phyloP scores from a whole-genome alignment of 129 eudicot species.

The Pittosporum tobira region DNA sequence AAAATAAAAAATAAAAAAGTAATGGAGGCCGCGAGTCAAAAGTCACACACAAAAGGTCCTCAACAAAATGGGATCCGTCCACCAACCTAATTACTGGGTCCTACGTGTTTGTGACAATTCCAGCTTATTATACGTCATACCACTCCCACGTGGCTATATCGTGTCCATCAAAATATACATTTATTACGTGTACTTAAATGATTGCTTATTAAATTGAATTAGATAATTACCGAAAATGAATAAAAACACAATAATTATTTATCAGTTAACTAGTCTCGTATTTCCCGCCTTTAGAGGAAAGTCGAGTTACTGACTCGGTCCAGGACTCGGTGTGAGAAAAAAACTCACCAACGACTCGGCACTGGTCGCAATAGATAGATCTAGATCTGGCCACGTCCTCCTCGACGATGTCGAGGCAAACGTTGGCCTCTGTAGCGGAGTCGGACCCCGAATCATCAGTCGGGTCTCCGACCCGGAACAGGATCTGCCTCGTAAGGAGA shows the following conservation, averaged over 20 bases:
- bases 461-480: conserved; percentile 59
- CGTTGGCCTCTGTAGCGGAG: conserved; percentile 26
- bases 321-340: conserved; percentile 21
- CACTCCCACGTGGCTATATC: too few relatives aligned
- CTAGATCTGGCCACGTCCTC: conserved; percentile 87
- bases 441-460: conserved; percentile 18
- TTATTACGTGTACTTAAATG: too few relatives aligned
- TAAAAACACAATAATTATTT: not conserved
- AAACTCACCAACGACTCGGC: conserved; percentile 99
- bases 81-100: too few relatives aligned
- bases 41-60: too few relatives aligned
- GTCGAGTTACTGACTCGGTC: conserved; percentile 12
- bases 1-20: too few relatives aligned
- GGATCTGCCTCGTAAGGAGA: conserved; percentile 79
- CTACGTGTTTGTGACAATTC: too few relatives aligned
- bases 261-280: conserved; percentile 3
- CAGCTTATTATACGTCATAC: too few relatives aligned
- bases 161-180: too few relatives aligned
- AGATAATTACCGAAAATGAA: not conserved
- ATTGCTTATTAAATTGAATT: too few relatives aligned
- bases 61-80: too few relatives aligned
- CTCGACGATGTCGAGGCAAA: conserved; percentile 74
- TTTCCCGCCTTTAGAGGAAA: conserved; percentile 10
- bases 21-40: too few relatives aligned
- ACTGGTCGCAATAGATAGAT: conserved; percentile 89